A percentile compares a stretch with the other conserved stretches of the same genome.
These are phyloP conservation scores for Logfia minima DNA, from an alignment of 129 eudicot genomes.

Conservation along the genomic window DNA sequence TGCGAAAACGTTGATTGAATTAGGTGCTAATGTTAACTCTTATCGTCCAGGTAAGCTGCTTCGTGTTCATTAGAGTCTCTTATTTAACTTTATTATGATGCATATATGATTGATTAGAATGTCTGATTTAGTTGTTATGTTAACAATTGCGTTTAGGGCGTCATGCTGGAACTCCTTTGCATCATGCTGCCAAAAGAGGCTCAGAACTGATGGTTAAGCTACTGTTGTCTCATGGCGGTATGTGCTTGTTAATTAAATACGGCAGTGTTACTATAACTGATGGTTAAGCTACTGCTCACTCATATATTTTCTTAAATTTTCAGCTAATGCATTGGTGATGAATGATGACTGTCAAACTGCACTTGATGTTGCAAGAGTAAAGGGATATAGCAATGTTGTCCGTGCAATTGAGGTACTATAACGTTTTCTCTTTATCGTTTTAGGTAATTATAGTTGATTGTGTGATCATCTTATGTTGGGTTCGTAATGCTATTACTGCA, in stretches of 20 bases:
- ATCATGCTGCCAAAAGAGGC: conserved; percentile 96
- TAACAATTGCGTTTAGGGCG: conserved; percentile 47
- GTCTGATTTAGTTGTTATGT: neutral
- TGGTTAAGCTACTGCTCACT: neutral
- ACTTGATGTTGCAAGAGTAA: conserved; percentile 87
- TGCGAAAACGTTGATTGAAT: conserved; percentile 72
- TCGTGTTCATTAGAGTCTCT: neutral
- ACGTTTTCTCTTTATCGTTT: neutral
- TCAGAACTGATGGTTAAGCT: conserved; percentile 72
- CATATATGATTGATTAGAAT: conserved; percentile 1
- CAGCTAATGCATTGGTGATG: conserved; percentile 88
- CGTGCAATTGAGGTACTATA: conserved; percentile 74
- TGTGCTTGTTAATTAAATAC: conserved; percentile 20
- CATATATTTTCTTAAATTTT: conserved; percentile 7
- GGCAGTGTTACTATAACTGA: neutral
- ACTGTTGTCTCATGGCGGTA: conserved; percentile 87
- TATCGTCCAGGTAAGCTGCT: conserved; percentile 59
- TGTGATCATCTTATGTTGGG: conserved; percentile 14
- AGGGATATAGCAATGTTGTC: conserved; percentile 77
- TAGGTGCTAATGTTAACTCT: conserved; percentile 92
- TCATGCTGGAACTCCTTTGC: conserved; percentile 85
- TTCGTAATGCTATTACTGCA: conserved; percentile 24
- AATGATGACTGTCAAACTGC: conserved; percentile 91
- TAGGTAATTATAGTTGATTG: conserved; percentile 3
- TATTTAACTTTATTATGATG: neutral